These are phyloP conservation scores for Tuber borchii DNA, from an alignment of 495 filamentous ascomycete species.

Conservation along the genomic window DNA sequence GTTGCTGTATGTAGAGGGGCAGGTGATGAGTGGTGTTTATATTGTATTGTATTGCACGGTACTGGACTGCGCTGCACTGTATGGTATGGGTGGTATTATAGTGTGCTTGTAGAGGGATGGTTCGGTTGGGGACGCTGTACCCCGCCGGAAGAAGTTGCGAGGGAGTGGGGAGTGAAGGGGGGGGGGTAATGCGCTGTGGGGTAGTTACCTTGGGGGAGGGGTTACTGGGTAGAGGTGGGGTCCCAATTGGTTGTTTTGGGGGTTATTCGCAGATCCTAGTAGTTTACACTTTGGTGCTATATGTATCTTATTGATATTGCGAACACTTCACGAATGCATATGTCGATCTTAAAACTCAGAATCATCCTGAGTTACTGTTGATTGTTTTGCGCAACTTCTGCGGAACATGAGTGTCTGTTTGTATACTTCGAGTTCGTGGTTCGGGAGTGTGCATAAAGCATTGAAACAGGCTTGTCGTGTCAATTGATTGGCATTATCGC, in stretches of 20 bases:
- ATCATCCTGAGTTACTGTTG: not conserved
- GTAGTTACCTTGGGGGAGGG: not conserved
- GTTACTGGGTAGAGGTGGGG: not conserved
- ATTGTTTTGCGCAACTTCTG: not conserved
- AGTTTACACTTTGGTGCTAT: not conserved
- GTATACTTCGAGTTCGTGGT: not conserved
- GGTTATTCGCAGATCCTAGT: not conserved
- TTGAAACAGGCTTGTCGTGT: not conserved
- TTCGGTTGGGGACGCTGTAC: too few species aligned
- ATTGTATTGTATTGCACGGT: too few species aligned
- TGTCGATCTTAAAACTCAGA: not conserved
- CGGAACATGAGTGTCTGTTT: not conserved
- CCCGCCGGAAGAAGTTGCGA: not conserved
- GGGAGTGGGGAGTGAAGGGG: not conserved
- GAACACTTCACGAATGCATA: not conserved
- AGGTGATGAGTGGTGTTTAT: too few species aligned
- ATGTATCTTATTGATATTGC: not conserved
- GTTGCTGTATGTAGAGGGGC: too few species aligned
- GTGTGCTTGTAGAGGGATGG: not conserved
- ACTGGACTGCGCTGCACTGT: too few species aligned
- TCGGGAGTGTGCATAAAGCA: not conserved
- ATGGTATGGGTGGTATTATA: not conserved
- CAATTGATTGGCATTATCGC: not conserved
- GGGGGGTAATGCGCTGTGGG: not conserved
- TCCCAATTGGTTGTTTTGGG: not conserved